Conservation (phyloP, 371 early-diverging fungal genomes). For the Syncephalastrum racemosum region DNA sequence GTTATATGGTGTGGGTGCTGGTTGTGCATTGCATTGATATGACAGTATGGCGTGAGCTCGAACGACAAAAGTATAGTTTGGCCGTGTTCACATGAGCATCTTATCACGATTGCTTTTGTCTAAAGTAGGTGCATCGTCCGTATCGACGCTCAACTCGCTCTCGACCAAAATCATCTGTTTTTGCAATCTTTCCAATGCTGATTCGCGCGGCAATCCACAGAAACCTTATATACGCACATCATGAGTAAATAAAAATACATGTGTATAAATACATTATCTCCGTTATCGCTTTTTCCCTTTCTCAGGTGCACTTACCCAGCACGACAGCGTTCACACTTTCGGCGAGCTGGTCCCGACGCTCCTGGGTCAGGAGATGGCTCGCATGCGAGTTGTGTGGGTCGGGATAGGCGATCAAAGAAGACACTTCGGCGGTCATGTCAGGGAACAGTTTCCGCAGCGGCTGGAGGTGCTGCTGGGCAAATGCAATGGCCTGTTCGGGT, state of each 20-base stretch:
- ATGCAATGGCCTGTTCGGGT: slow-evolving; percentile 33
- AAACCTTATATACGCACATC: slow-evolving; percentile 3
- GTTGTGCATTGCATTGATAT: no score
- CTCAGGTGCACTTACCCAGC: slow-evolving; percentile 13
- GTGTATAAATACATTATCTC: not conserved
- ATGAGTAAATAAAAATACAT: not conserved
- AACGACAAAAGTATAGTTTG: not conserved
- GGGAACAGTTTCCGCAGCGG: slow-evolving; percentile 19
- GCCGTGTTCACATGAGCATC: slow-evolving; percentile 9
- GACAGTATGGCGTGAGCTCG: no score
- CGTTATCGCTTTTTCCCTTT: not conserved
- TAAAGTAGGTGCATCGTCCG: not conserved
- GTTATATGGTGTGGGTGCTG: no score
- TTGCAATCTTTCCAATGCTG: slow-evolving; percentile 12
- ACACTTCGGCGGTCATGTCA: slow-evolving; percentile 33
- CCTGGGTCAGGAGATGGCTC: slow-evolving; percentile 30
- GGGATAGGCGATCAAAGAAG: slow-evolving; percentile 39
- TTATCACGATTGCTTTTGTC: slow-evolving; percentile 9
- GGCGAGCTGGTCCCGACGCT: slow-evolving; percentile 34
- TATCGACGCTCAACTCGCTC: slow-evolving; percentile 6
- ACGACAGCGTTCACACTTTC: slow-evolving; percentile 30
- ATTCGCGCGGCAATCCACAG: slow-evolving; percentile 10
- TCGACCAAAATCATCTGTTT: slow-evolving; percentile 9
- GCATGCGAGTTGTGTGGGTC: slow-evolving; percentile 35
- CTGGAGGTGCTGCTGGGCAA: slow-evolving; percentile 35